Evolutionary conservation across 306 rosid genomes (phyloP).

Genomic region (Purshia tridentata): DNA sequence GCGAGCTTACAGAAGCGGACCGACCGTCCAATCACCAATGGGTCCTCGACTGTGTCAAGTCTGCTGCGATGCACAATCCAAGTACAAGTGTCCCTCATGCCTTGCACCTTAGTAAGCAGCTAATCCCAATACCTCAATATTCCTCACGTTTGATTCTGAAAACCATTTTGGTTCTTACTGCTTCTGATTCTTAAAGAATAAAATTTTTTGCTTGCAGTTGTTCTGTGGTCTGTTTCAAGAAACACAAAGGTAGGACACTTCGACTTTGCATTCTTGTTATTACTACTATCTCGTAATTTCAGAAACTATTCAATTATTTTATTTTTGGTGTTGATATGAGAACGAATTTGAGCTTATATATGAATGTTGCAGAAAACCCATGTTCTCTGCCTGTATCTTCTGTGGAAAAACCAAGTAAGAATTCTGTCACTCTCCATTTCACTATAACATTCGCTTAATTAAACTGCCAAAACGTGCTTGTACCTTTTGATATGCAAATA

Average conservation of each 20-base stretch:
- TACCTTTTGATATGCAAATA: not conserved
- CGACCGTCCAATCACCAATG: conserved; percentile 34
- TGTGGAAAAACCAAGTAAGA: conserved; percentile 45
- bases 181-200: not conserved
- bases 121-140: not conserved
- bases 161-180: not conserved
- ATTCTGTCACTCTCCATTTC: not conserved
- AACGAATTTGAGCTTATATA: conserved; percentile 24
- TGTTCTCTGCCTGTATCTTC: conserved; percentile 37
- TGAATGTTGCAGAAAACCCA: conserved; percentile 56
- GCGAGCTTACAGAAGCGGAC: not conserved
- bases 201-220: conserved; percentile 44
- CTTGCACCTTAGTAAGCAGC: conserved; percentile 65
- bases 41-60: conserved; percentile 69
- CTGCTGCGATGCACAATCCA: conserved; percentile 66
- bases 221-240: conserved; percentile 74
- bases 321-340: not conserved
- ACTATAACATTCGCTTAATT: conserved; percentile 7
- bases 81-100: conserved; percentile 85
- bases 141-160: not conserved
- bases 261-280: not conserved
- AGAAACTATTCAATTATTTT: not conserved
- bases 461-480: conserved; percentile 4
- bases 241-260: conserved; percentile 66
- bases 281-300: not conserved